Evolutionary conservation across 345 rosid genomes (phyloP).

Genomic region (Garcia nutans): DNA sequence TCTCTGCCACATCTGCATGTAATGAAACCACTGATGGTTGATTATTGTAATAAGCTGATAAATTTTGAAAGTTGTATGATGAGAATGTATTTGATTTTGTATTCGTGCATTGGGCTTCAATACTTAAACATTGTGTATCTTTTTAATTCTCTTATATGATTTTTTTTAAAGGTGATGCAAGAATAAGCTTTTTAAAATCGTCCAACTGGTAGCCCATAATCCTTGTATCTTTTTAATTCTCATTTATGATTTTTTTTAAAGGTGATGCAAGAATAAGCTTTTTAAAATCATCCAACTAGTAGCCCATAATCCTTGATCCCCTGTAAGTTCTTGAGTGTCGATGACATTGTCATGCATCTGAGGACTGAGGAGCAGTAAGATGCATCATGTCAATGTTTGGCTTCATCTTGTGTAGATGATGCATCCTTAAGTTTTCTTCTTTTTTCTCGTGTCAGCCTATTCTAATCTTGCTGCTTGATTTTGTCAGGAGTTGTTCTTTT

Average conservation of each 20-base stretch:
- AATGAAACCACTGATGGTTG: not conserved
- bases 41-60: not conserved
- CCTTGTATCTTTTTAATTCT: not conserved
- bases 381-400: not conserved
- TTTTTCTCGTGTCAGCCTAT: not conserved
- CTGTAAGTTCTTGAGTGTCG: not conserved
- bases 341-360: not conserved
- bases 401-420: not conserved
- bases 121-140: not conserved
- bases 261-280: not conserved
- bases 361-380: not conserved
- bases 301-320: not conserved
- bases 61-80: not conserved
- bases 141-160: not conserved
- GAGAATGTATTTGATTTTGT: not conserved
- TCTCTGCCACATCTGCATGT: not conserved
- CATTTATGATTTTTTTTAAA: not conserved
- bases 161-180: not conserved
- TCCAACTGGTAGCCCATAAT: not conserved
- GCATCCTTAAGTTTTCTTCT: not conserved
- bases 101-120: not conserved
- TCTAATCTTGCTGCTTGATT: slow-evolving; percentile 19
- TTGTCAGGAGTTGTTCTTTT: slow-evolving; percentile 85
- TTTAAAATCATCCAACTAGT: not conserved
- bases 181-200: not conserved